Conservation (phyloP, 345 rosid genomes). For the Crucihimalaya himalaica region DNA sequence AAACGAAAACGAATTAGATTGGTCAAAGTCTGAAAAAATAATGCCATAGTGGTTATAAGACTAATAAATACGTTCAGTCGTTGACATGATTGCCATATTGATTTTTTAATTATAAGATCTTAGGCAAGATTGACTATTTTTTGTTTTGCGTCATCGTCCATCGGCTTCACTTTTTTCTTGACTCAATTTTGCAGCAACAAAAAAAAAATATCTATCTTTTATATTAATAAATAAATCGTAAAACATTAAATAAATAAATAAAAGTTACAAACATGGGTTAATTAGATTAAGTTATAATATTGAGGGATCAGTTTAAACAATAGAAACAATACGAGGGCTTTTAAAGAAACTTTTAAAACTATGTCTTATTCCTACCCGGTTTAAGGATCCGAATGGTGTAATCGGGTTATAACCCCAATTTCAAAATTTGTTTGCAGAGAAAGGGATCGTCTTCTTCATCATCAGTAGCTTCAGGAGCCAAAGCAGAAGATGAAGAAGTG, state of each 20-base stretch:
- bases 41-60: not conserved
- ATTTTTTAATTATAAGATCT: not conserved
- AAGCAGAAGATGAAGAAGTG: not conserved
- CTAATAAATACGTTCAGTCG: not conserved
- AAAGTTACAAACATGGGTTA: not conserved
- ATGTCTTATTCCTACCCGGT: constrained; percentile 1
- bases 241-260: too few relatives aligned
- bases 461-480: not conserved
- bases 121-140: not conserved
- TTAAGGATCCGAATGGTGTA: constrained; percentile 14
- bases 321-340: not conserved
- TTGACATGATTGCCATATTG: not conserved
- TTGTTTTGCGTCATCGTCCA: not conserved
- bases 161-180: too few relatives aligned
- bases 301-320: not conserved
- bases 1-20: not conserved
- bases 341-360: not conserved
- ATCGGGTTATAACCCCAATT: not conserved
- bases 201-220: too few relatives aligned
- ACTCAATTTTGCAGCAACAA: too few relatives aligned
- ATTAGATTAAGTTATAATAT: not conserved
- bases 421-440: constrained; percentile 3
- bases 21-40: constrained; percentile 2
- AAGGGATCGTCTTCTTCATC: constrained; percentile 16
- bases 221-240: too few relatives aligned